phyloP scores from a whole-genome alignment of 2,329 filamentous ascomycete genomes.

The Trichoderma cornu-damae region DNA sequence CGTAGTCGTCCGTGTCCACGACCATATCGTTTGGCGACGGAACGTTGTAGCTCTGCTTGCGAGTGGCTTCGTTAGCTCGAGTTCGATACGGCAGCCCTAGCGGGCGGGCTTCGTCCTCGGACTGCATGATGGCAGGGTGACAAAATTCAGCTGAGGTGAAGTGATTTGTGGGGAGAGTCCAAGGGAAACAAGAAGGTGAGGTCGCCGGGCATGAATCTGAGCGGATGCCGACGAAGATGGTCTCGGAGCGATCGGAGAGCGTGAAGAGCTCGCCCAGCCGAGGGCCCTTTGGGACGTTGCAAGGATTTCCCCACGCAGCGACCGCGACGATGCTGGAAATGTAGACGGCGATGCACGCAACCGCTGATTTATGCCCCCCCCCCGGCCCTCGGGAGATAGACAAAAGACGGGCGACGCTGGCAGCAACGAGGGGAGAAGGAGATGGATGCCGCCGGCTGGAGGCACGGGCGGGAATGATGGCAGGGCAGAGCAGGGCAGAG shows the following conservation, averaged over 20 bases:
- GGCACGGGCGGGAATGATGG: too few relatives aligned
- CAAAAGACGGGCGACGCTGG: too few relatives aligned
- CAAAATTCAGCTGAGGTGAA: constrained; percentile 23
- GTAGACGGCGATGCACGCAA: not conserved
- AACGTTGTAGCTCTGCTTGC: constrained; percentile 46
- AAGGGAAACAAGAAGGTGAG: not conserved
- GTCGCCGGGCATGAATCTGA: not conserved
- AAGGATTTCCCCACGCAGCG: not conserved
- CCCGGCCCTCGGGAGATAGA: too few relatives aligned
- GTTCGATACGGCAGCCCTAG: constrained; percentile 22
- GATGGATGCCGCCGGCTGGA: too few relatives aligned
- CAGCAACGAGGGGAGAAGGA: too few relatives aligned
- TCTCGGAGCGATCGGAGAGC: constrained; percentile 8
- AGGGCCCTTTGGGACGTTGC: not conserved
- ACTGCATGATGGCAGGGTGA: constrained; percentile 10
- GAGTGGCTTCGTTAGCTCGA: constrained; percentile 26
- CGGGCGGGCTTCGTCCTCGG: constrained; percentile 22
- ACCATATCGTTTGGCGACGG: constrained; percentile 54
- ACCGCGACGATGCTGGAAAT: not conserved
- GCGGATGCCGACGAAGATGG: not conserved
- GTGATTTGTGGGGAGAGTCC: constrained; percentile 1
- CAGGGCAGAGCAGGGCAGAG: too few relatives aligned
- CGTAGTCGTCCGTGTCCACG: constrained; percentile 51
- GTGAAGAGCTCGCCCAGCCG: not conserved
- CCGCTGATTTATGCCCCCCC: too few relatives aligned